A percentile compares a stretch with the other conserved stretches of the same genome.
These are phyloP conservation scores for Acrodontium crateriforme DNA, from an alignment of 2,329 filamentous ascomycete genomes.

Conservation along the genomic window DNA sequence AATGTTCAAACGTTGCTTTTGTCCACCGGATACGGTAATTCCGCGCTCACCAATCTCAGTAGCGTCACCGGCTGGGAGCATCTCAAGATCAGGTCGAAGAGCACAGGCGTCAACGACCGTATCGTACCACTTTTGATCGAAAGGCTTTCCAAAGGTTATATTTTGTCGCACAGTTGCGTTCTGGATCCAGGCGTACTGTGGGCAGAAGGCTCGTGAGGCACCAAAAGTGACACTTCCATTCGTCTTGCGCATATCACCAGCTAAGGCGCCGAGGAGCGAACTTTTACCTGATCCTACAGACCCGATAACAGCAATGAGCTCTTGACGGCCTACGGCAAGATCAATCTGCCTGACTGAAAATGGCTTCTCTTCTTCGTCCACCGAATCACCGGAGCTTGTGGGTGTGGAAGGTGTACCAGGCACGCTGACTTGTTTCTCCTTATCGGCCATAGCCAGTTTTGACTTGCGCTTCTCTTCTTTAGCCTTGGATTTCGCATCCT, in stretches of 20 bases:
- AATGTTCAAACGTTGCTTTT: constrained; percentile 91
- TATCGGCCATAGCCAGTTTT: too few relatives aligned
- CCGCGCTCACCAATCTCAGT: constrained; percentile 94
- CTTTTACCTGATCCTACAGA: constrained; percentile 84
- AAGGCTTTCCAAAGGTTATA: constrained; percentile 74
- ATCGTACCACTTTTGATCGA: constrained; percentile 62
- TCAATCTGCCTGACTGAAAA: constrained; percentile 60
- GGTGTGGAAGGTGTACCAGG: constrained; percentile 2
- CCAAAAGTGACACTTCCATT: constrained; percentile 60
- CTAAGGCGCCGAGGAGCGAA: constrained; percentile 74
- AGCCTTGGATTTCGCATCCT: constrained; percentile 30
- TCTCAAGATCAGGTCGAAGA: constrained; percentile 71
- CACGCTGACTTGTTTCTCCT: constrained; percentile 14
- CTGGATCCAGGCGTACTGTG: constrained; percentile 96
- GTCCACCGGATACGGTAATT: constrained; percentile 88
- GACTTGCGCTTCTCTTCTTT: constrained; percentile 23
- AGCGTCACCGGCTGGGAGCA: constrained; percentile 75
- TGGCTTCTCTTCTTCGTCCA: constrained; percentile 45
- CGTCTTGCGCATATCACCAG: constrained; percentile 86
- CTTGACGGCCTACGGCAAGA: constrained; percentile 56
- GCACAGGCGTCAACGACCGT: constrained; percentile 79
- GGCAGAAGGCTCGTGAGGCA: constrained; percentile 75
- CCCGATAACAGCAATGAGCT: constrained; percentile 74
- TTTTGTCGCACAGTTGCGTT: constrained; percentile 80
- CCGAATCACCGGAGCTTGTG: background rate